phyloP scores from a whole-genome alignment of 345 rosid genomes.

The Hypericum androsaemum region DNA sequence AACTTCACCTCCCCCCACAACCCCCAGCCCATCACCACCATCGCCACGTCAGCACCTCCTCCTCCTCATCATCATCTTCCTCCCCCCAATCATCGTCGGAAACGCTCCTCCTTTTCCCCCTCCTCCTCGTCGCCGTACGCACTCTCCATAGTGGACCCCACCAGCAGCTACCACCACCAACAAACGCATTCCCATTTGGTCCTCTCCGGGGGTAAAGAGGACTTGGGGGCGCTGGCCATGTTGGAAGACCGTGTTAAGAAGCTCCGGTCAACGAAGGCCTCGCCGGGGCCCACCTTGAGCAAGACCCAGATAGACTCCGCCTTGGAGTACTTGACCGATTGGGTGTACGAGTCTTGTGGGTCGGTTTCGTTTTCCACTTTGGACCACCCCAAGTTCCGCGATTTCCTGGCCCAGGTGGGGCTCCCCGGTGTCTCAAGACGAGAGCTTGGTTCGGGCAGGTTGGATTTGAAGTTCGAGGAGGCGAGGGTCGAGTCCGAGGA shows the following conservation, averaged over 20 bases:
- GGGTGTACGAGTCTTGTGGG: constrained; percentile 95
- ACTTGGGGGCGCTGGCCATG: constrained; percentile 82
- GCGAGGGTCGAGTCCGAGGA: constrained; percentile 72
- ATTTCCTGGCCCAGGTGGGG: constrained; percentile 85
- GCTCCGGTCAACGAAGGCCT: constrained; percentile 76
- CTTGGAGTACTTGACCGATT: constrained; percentile 69
- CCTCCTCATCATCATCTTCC: not conserved
- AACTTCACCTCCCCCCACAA: constrained; percentile 46
- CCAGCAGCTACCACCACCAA: constrained; percentile 23
- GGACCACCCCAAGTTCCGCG: constrained; percentile 88
- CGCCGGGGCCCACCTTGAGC: constrained; percentile 65
- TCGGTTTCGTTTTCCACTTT: constrained; percentile 82
- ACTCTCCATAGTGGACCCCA: constrained; percentile 68
- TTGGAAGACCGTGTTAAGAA: constrained; percentile 94
- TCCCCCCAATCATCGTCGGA: constrained; percentile 35
- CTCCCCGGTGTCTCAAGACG: constrained; percentile 64
- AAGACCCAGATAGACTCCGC: constrained; percentile 79
- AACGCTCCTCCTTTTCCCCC: constrained; percentile 33
- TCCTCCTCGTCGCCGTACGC: constrained; percentile 18
- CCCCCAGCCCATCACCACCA: constrained; percentile 58
- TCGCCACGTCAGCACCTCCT: constrained; percentile 5
- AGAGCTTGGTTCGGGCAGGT: constrained; percentile 52
- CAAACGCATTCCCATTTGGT: constrained; percentile 50
- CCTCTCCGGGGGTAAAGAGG: constrained; percentile 97
- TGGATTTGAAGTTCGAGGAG: constrained; percentile 73